Evolutionary conservation across 352 stramenopile species (phyloP).

Genomic region (Globisporangium barbulae): DNA sequence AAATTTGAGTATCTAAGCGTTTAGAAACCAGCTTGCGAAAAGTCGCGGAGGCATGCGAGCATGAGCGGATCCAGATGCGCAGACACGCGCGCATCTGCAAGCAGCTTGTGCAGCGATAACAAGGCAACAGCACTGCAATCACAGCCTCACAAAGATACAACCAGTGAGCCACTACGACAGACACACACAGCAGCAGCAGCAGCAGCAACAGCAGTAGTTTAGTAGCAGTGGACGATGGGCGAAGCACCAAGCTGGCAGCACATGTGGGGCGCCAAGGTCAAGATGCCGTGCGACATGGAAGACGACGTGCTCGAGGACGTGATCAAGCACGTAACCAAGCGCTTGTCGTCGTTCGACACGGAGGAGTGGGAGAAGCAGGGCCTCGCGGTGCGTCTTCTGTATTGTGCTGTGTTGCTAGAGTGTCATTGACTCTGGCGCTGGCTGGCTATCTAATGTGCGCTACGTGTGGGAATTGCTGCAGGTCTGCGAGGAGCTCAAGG

Average conservation of each 20-base stretch:
- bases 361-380: slow-evolving; percentile 86
- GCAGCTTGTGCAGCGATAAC: background rate
- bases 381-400: slow-evolving; percentile 32
- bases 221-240: slow-evolving; percentile 33
- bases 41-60: slow-evolving; percentile 3
- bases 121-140: background rate
- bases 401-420: no score
- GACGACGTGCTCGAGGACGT: slow-evolving; percentile 85
- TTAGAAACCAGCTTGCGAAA: slow-evolving; percentile 5
- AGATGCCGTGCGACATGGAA: slow-evolving; percentile 88
- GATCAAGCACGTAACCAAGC: slow-evolving; percentile 72
- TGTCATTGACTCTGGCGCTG: background rate
- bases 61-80: background rate
- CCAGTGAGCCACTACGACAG: background rate
- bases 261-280: slow-evolving; percentile 86
- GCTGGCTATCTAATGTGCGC: background rate
- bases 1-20: background rate
- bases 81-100: background rate
- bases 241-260: slow-evolving; percentile 82
- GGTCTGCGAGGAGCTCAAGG: slow-evolving; percentile 82
- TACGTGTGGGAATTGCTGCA: slow-evolving; percentile 14
- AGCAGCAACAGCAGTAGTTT: background rate
- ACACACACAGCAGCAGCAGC: background rate
- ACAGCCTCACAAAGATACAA: background rate
- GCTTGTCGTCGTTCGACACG: slow-evolving; percentile 66